Evolutionary conservation across 495 filamentous ascomycete species (phyloP), one percentile per base, ranked within the genome.

Genomic region (Aspergillus cavernicola): DNA sequence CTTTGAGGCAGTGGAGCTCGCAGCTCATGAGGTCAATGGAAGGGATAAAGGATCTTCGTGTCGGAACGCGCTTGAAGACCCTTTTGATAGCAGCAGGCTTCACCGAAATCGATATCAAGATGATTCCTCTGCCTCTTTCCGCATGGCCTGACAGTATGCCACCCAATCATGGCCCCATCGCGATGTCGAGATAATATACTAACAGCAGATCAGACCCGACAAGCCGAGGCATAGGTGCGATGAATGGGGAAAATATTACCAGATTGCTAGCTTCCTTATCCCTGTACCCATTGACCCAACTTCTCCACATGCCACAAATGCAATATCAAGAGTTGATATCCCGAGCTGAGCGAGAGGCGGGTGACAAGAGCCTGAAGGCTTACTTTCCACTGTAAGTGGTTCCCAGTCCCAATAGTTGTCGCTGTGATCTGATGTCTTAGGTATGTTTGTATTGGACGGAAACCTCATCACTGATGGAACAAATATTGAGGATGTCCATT

Each of bases 111-210:
- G 87, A 89, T 59, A 72, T 66, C 52, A 73, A 70, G 54, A 85
- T 91, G 81, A 80, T 92, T 45, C 82, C 76, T 29, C 68, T 92
- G 35, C 88, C 85, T 41, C 76, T 90, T 60, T 89, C 84, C 64
- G 83, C 74, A 18, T 95, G 89, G 89, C 78, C 87, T 22, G 82
- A 61, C 56, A 80, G 89, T 91, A 31, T 79, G 45, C n/a, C 24
- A 20, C 2, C 37, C 19, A 7, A 18, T 31, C 2, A 23, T 15
- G 7, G 0, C 16, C 7, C 13, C 2, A 23, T 28, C 8, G 24
- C 24, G 4, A 28, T 28, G 24, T 37, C 10, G 22, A 32, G 29
- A 22, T 2, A 6, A 11, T 24, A 23, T 23, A n/a, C 39, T 64
- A 44, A 60, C 31, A 36, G 18, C 12, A 18, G 1, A 35, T 5